These are phyloP conservation scores for Xanthoceras sorbifolium DNA, from an alignment of 345 rosid species.

Conservation along the genomic window DNA sequence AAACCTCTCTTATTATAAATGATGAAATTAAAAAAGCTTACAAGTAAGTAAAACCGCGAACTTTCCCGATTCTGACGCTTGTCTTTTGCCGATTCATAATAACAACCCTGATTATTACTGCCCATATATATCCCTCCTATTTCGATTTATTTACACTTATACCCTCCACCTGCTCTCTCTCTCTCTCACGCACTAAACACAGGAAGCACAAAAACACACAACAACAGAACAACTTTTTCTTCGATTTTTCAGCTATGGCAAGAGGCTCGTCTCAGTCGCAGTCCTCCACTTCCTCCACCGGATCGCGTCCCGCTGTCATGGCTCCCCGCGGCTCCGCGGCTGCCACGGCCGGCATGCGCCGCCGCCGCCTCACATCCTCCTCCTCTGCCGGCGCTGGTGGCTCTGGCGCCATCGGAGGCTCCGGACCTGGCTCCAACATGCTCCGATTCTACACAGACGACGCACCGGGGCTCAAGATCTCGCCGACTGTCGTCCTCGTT, in stretches of 20 bases:
- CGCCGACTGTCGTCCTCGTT: constrained; percentile 88
- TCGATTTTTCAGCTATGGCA: constrained; percentile 50
- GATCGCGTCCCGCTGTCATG: constrained; percentile 63
- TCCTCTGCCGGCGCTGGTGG: constrained; percentile 39
- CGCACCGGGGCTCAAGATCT: constrained; percentile 90
- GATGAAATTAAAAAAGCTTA: too few species aligned
- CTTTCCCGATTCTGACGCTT: neutral
- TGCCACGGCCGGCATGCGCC: constrained; percentile 89
- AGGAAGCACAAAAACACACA: neutral
- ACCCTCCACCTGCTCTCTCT: neutral
- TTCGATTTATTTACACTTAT: constrained; percentile 16
- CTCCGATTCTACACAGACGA: constrained; percentile 96
- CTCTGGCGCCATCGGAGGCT: constrained; percentile 22
- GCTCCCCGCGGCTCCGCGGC: constrained; percentile 95
- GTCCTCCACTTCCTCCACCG: constrained; percentile 50
- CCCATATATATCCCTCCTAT: neutral
- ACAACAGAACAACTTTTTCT: neutral
- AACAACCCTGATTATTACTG: neutral
- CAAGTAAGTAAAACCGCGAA: neutral
- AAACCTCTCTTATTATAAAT: too few species aligned
- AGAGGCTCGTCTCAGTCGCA: constrained; percentile 88
- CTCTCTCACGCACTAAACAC: too few species aligned
- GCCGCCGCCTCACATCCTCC: constrained; percentile 63
- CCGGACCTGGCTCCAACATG: constrained; percentile 64
- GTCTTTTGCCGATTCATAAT: neutral